phyloP scores from a whole-genome alignment of 75 land plant genomes.

The Cupressus sempervirens region DNA sequence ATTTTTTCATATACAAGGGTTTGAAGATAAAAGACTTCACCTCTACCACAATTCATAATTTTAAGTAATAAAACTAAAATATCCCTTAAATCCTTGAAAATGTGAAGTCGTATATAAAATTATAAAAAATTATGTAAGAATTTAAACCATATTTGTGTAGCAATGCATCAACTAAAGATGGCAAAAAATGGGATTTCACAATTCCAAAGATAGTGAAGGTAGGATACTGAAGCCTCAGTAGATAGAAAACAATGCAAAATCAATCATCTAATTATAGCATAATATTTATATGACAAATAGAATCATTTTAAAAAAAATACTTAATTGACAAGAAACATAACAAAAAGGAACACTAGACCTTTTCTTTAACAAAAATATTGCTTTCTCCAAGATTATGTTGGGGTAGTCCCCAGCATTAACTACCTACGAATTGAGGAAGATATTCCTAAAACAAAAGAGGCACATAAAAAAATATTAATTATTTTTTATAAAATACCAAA shows the following conservation, averaged over 20 bases:
- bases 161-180: not conserved
- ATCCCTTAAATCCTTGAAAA: too few relatives aligned
- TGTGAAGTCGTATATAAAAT: too few relatives aligned
- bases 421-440: too few relatives aligned
- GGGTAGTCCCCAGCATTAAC: too few relatives aligned
- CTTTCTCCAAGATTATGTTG: too few relatives aligned
- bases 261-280: too few relatives aligned
- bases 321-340: not conserved
- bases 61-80: too few relatives aligned
- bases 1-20: too few relatives aligned
- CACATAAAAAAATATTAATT: not conserved
- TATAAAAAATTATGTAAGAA: too few relatives aligned
- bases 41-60: too few relatives aligned
- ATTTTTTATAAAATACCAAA: not conserved
- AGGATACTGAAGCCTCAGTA: not conserved
- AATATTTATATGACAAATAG: not conserved
- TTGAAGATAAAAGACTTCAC: too few relatives aligned
- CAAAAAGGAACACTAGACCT: not conserved
- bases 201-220: not conserved
- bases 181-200: not conserved
- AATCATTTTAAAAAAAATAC: not conserved
- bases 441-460: not conserved
- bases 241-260: not conserved
- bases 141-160: too few relatives aligned
- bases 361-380: not conserved